phyloP scores from a whole-genome alignment of 2,329 filamentous ascomycete genomes.

The Aspergillus latus region DNA sequence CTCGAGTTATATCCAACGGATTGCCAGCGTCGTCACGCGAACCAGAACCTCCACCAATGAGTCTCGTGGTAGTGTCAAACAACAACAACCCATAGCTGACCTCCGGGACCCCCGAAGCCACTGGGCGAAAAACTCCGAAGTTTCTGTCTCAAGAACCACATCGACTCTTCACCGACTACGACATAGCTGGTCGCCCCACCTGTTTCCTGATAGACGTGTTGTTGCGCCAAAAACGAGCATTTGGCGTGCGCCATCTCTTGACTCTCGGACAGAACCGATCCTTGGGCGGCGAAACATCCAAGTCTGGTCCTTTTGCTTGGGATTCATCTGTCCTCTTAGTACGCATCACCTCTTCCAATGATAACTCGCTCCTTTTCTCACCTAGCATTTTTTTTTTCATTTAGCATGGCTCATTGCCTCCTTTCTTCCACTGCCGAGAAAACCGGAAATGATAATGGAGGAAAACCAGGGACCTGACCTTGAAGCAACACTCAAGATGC shows the following conservation, averaged over 20 bases:
- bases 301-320: constrained; percentile 70
- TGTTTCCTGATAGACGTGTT: constrained; percentile 63
- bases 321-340: constrained; percentile 76
- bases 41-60: constrained; percentile 28
- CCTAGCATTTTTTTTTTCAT: constrained; percentile 5
- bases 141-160: constrained; percentile 23
- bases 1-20: constrained; percentile 31
- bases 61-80: constrained; percentile 16
- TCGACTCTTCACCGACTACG: constrained; percentile 49
- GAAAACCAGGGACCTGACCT: constrained; percentile 46
- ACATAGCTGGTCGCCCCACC: constrained; percentile 72
- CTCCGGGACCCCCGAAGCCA: constrained; percentile 46
- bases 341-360: constrained; percentile 32
- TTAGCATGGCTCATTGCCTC: constrained; percentile 78
- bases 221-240: constrained; percentile 55
- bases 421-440: constrained; percentile 67
- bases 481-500: constrained; percentile 47
- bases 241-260: constrained; percentile 72
- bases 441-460: constrained; percentile 53
- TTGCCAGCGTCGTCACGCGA: constrained; percentile 30
- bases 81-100: constrained; percentile 22
- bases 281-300: constrained; percentile 71
- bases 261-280: constrained; percentile 62
- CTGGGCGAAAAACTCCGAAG: constrained; percentile 38
- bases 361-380: constrained; percentile 6